Conservation (phyloP, 2,329 filamentous ascomycete species). For the Calonectria hawksworthii region DNA sequence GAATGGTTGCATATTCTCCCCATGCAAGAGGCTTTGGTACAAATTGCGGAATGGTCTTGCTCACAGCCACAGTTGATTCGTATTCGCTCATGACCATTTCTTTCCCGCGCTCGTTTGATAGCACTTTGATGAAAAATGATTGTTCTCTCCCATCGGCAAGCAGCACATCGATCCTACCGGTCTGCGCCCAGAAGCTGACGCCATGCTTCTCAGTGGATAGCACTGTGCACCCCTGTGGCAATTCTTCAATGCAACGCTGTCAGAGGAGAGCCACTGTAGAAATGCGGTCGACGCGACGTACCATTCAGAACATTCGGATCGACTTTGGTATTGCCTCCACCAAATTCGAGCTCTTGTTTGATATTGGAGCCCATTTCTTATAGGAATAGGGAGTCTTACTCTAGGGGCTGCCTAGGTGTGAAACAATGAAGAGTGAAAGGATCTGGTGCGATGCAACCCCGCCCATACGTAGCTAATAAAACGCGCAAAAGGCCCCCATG, state of each 20-base stretch:
- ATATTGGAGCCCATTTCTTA: slow-evolving; percentile 41
- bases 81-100: slow-evolving; percentile 30
- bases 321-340: slow-evolving; percentile 16
- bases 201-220: slow-evolving; percentile 49
- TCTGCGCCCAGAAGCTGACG: slow-evolving; percentile 53
- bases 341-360: slow-evolving; percentile 30
- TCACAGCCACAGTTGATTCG: slow-evolving; percentile 20
- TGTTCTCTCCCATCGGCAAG: slow-evolving; percentile 42
- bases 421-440: neutral
- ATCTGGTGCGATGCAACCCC: neutral
- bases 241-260: slow-evolving; percentile 37
- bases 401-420: neutral
- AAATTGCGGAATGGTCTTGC: slow-evolving; percentile 21
- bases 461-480: neutral
- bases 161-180: slow-evolving; percentile 48
- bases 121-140: slow-evolving; percentile 45
- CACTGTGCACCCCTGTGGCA: slow-evolving; percentile 50
- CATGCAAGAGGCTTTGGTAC: slow-evolving; percentile 30
- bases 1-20: slow-evolving; percentile 17
- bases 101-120: slow-evolving; percentile 21
- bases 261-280: neutral
- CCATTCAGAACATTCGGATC: slow-evolving; percentile 27
- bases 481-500: neutral
- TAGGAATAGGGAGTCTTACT: neutral
- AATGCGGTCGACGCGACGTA: slow-evolving; percentile 15